A percentile compares a stretch with the other conserved stretches of the same genome.
phyloP scores from a whole-genome alignment of 1,284 basidiomycete species.

The Phellinidium pouzarii region DNA sequence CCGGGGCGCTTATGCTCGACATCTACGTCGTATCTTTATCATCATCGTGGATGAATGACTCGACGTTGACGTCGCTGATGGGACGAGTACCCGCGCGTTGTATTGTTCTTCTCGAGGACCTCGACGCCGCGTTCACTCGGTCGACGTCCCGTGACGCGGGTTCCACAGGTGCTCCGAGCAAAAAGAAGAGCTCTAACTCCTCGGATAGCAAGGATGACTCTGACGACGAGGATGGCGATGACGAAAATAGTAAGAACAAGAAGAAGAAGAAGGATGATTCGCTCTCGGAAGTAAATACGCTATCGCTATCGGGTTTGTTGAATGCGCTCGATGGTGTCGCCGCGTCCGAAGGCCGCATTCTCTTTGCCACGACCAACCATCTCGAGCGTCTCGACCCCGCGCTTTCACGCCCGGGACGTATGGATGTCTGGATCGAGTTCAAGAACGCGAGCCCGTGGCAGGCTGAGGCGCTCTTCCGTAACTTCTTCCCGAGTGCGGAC shows the following conservation, averaged over 20 bases:
- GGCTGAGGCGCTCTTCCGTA: conserved; percentile 73
- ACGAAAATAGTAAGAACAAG: conserved; percentile 31
- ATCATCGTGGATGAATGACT: conserved; percentile 73
- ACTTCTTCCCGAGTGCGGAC: conserved; percentile 76
- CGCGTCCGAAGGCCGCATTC: conserved; percentile 72
- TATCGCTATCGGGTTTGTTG: conserved; percentile 73
- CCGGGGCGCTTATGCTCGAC: conserved; percentile 73
- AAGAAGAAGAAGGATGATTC: conserved; percentile 46
- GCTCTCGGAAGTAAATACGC: conserved; percentile 69
- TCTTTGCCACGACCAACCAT: conserved; percentile 86
- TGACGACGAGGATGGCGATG: conserved; percentile 25
- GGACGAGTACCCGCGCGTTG: conserved; percentile 76
- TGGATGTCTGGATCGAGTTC: conserved; percentile 88
- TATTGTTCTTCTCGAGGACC: conserved; percentile 78
- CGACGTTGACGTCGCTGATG: conserved; percentile 70
- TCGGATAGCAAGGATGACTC: conserved; percentile 31
- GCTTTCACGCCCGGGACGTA: conserved; percentile 77
- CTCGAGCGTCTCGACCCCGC: conserved; percentile 79
- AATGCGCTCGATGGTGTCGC: conserved; percentile 86
- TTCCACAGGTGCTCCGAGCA: conserved; percentile 50
- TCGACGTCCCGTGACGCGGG: conserved; percentile 24
- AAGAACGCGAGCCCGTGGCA: conserved; percentile 78
- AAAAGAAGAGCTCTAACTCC: conserved; percentile 37
- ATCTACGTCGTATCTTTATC: conserved; percentile 75
- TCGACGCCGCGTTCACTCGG: conserved; percentile 76